These are phyloP conservation scores for Dacryopinax spathularia DNA, from an alignment of 768 basidiomycete genomes.

Conservation along the genomic window DNA sequence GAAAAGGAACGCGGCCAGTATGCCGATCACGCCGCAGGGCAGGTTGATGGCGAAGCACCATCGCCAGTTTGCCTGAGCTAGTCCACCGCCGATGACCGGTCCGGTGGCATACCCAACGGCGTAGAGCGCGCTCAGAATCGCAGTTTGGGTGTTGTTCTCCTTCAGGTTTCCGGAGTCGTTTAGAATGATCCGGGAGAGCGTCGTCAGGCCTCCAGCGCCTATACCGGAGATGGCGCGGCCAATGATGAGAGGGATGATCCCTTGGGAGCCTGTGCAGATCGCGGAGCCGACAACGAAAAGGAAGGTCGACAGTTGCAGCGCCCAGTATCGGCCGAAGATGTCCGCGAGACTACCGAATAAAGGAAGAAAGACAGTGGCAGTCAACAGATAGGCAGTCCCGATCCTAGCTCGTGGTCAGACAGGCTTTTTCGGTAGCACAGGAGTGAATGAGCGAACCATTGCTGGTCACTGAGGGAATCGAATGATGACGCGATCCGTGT, in stretches of 20 bases:
- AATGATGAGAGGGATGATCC: conserved; percentile 33
- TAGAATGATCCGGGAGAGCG: conserved; percentile 30
- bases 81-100: conserved; percentile 33
- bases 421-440: neutral
- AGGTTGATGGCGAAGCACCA: conserved; percentile 46
- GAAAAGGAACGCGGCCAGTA: conserved; percentile 30
- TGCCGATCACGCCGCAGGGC: conserved; percentile 26
- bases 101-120: conserved; percentile 30
- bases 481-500: conserved; percentile 34
- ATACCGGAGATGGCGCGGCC: conserved; percentile 28
- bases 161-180: conserved; percentile 33
- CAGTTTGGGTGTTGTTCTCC: conserved; percentile 31
- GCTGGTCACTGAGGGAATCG: conserved; percentile 24
- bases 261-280: conserved; percentile 34
- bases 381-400: conserved; percentile 37
- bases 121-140: conserved; percentile 32
- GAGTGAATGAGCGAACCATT: neutral
- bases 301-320: conserved; percentile 32
- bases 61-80: conserved; percentile 31
- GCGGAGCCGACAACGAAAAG: conserved; percentile 36
- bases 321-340: conserved; percentile 36
- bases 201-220: conserved; percentile 14
- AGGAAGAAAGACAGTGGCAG: conserved; percentile 40
- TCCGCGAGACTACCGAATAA: conserved; percentile 38
- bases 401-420: conserved; percentile 24